Evolutionary conservation across 2,329 filamentous ascomycete genomes (phyloP), one percentile per base, ranked within the genome.

Genomic region (Paracorniculantispora psalliotae): DNA sequence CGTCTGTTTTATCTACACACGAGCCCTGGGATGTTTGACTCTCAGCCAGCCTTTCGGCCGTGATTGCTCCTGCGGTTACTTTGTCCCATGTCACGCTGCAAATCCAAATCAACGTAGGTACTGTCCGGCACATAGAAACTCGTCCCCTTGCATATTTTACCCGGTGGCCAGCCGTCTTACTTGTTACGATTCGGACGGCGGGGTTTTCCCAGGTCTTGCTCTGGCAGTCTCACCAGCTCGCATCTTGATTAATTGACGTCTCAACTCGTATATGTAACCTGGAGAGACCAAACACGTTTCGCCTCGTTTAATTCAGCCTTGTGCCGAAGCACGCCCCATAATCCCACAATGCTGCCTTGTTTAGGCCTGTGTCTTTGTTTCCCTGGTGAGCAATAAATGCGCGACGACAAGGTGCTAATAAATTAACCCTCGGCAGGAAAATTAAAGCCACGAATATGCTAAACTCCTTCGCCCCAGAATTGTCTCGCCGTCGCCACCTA

Each of bases 251-350:
- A 17, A 19, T 13, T 26, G 17, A 26, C n/a, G 6, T 41, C 17
- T 23, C 37, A 28, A 43, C 25, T 41, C 17, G 26, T 46, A 37
- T 35, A 37, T 26, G 52, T 37, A 26, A 39, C 26, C 25, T 21
- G 7, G 25, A 54, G 39, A 52, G 6, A 25, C 39, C 23, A 47
- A 35, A 13, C n/a, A 23, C 19, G 23, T 35, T 43, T 30, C 30
- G 12, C 33, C 12, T 47, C 28, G 19, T 41, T 37, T 30, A 49
- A 30, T 35, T 49, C 54, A 57, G 54, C 54, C 54, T 48, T 49
- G 44, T 25, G 23, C 52, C 41, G 28, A 56, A 46, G 41, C 41
- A 56, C 41, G 41, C 52, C 52, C 41, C 43, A 19, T 35, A 47
- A 47, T 44, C 41, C 26, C 9, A 30, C 50, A n/a, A 17, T 51